Percentiles rank a stretch among this genome's conserved stretches.
Evolutionary conservation across 2,329 filamentous ascomycete species (phyloP).

Genomic region (Thyridium curvatum): DNA sequence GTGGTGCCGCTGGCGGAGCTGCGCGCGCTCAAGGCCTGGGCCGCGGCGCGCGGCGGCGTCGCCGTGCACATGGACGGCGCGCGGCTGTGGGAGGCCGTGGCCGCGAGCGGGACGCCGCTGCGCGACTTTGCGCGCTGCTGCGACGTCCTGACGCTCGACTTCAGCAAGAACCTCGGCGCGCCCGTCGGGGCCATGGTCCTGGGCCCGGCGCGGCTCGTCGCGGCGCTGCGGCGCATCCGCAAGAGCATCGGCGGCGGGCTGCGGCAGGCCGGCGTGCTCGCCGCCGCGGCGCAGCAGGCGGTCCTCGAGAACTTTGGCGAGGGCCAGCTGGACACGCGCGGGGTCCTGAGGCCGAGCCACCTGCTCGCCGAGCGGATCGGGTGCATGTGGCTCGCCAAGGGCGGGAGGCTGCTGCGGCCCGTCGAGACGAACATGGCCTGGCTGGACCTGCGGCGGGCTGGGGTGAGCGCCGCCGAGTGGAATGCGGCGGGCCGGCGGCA

Average conservation of each 20-base stretch:
- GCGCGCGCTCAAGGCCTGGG: neutral
- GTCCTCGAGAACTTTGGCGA: slow-evolving; percentile 43
- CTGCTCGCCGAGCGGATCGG: slow-evolving; percentile 57
- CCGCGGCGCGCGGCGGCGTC: slow-evolving; percentile 45
- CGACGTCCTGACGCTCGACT: slow-evolving; percentile 71
- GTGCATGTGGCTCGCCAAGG: slow-evolving; percentile 58
- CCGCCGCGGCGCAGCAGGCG: slow-evolving; percentile 65
- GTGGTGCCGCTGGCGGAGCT: too few species aligned
- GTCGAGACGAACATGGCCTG: slow-evolving; percentile 85
- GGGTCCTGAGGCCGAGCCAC: slow-evolving; percentile 55
- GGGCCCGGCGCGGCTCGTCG: slow-evolving; percentile 30
- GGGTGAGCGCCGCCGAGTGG: slow-evolving; percentile 45
- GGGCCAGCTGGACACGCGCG: slow-evolving; percentile 34
- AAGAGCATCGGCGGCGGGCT: slow-evolving; percentile 73
- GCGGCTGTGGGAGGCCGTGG: slow-evolving; percentile 75
- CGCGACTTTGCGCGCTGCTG: slow-evolving; percentile 52
- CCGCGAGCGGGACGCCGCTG: slow-evolving; percentile 59
- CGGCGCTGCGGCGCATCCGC: slow-evolving; percentile 38
- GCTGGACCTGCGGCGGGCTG: slow-evolving; percentile 59
- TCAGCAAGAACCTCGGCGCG: slow-evolving; percentile 77
- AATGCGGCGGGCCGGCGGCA: slow-evolving; percentile 45
- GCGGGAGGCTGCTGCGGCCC: slow-evolving; percentile 57
- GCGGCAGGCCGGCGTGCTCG: slow-evolving; percentile 66
- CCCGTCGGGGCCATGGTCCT: slow-evolving; percentile 74
- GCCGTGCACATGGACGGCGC: slow-evolving; percentile 75